Evolutionary conservation across 2,329 filamentous ascomycete genomes (phyloP), one percentile per base, ranked within the genome.

Genomic region (Chaetothyriales sp.): DNA sequence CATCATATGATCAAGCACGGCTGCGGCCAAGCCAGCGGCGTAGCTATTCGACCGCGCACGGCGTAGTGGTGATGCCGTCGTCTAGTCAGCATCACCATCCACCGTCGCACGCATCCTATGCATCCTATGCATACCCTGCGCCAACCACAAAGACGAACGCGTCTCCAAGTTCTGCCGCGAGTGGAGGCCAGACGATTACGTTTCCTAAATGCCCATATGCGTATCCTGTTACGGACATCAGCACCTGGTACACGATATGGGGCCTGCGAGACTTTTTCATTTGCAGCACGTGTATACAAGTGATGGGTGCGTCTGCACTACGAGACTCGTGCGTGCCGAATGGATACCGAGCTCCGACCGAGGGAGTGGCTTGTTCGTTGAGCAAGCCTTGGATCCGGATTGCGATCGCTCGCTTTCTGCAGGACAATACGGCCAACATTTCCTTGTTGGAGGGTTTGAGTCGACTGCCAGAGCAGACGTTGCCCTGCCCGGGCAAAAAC

Each of bases 321-420:
- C 75, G 80, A 1, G 73, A 77, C 15, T 73, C 80, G 33, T 88
- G 95, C 61, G 70, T 81, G 9, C 75, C 76, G 2, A 78, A 79
- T 37, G 74, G 79, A 28, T 70, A 74, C 25, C 78, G 81, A 15
- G 72, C 78, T 4, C 70, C 75, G 2, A 75, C 78, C 13, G 71
- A 74, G 43, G 73, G 78, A 46, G 74, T 86, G 6, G 73, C 77
- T 46, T 97, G 90, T 68, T 83, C 89, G 57, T 87, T 95, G 66
- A 86, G 86, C 28, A 76, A 80, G 10, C 79, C 83, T 0, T 95
- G 89, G 87, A 83, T 87, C 61, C 81, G 86, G 25, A 80, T 95
- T 43, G 89, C 89, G 0, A 94, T 85, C 80, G 74, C 89, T 2
- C 74, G 94, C 56, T 89, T 82, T 1, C 70, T 85, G 49, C 88